A percentile compares a stretch with the other conserved stretches of the same genome.
Evolutionary conservation across 345 rosid species (phyloP).

Genomic region (Lepidium sativum): DNA sequence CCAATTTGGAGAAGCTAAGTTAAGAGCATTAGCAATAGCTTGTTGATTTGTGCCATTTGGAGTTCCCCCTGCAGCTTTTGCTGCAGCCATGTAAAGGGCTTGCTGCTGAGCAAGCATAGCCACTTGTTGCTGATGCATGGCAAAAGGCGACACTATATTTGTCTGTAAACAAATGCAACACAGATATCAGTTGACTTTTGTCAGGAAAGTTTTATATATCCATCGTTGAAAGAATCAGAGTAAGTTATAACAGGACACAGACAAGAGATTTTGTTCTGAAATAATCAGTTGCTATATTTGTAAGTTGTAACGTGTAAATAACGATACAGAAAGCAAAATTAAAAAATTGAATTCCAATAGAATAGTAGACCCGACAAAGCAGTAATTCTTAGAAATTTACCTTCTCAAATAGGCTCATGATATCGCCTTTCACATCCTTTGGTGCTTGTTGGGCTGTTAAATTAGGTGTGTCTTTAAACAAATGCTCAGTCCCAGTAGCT

Average conservation of each 20-base stretch:
- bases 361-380: too few species aligned
- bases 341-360: not conserved
- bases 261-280: not conserved
- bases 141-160: slow-evolving; percentile 87
- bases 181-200: not conserved
- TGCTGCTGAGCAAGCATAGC: slow-evolving; percentile 93
- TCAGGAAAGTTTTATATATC: not conserved
- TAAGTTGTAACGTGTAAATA: not conserved
- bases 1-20: slow-evolving; percentile 49
- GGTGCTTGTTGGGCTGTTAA: slow-evolving; percentile 41
- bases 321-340: not conserved
- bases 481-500: slow-evolving; percentile 60
- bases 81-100: slow-evolving; percentile 82
- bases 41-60: slow-evolving; percentile 46
- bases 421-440: slow-evolving; percentile 83
- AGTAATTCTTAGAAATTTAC: slow-evolving; percentile 30
- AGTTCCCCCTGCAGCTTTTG: slow-evolving; percentile 51
- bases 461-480: slow-evolving; percentile 56
- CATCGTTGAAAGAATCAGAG: not conserved
- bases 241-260: not conserved
- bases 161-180: slow-evolving; percentile 46
- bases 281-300: slow-evolving; percentile 2
- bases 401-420: slow-evolving; percentile 99
- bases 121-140: slow-evolving; percentile 90
- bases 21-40: slow-evolving; percentile 45